Base-by-base conservation (phyloP, 768 basidiomycete genomes). In the Pulveroboletus ravenelii region DNA sequence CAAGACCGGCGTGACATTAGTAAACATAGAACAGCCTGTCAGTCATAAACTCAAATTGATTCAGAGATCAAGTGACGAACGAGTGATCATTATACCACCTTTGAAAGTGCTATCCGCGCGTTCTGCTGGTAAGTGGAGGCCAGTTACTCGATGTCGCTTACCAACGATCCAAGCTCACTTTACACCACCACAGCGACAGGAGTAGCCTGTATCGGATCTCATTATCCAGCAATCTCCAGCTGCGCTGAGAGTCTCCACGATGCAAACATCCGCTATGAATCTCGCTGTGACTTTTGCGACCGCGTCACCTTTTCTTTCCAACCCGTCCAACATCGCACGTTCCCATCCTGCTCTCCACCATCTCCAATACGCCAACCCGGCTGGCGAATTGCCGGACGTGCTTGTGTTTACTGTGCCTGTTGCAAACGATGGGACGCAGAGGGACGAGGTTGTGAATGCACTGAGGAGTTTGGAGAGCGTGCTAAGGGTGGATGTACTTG, bases 241-340 rank as follows among this genome's bases (percentile, higher is more conserved):
- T n/a, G 31, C 32, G 32, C 32, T 13, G 32, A 13, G 17, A 43
- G 8, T 10, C 14, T 31, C 30, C 50, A 27, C 10, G n/a, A 56
- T 59, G 50, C 51, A 47, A 23, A 6, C 45, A 10, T 47, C 56
- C 1, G 32, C 60, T 10, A 15, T 58, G 10, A 51, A 53, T 41
- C 67, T 74, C 41, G 60, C 57, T 13, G 52, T 71, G 54, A 68
- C 73, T 18, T 62, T 67, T 48, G 50, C 56, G 29, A 32, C 45
- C 15, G 50, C 53, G 12, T 70, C 57, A 1, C 57, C 59, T 3
- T 64, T 64, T 43, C 54, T 64, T 3, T 45, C 56, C 38, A 43
- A 58, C 41, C 64, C 64, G 13, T 42, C 62, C 20, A 56, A 50
- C 42, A 50, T 65, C 36, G 41, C 58, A 18, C 34, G n/a, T 25